Conservation (phyloP, 805 yeast genomes). For the Candida khao-thaluensis region DNA sequence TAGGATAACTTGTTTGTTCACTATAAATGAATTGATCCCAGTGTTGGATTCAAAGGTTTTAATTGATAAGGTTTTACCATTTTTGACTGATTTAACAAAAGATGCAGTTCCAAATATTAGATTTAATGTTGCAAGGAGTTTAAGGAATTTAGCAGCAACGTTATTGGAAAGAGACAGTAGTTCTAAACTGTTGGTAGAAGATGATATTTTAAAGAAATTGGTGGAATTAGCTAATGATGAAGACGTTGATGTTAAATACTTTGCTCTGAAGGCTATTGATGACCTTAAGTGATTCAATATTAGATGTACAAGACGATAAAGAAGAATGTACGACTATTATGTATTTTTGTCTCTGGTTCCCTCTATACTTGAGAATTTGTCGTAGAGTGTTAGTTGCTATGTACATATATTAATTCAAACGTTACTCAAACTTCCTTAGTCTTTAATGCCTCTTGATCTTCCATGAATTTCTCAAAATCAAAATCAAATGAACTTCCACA, state of each 20-base stretch:
- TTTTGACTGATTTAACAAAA: constrained; percentile 62
- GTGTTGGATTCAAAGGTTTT: constrained; percentile 61
- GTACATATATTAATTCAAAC: not conserved
- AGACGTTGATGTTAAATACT: constrained; percentile 89
- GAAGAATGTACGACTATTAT: constrained; percentile 3
- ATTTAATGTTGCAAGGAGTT: constrained; percentile 90
- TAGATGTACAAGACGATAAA: constrained; percentile 3
- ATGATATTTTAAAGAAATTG: constrained; percentile 62
- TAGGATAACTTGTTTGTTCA: constrained; percentile 86
- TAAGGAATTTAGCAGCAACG: constrained; percentile 58
- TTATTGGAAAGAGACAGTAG: constrained; percentile 27
- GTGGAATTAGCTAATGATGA: constrained; percentile 64
- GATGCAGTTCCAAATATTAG: constrained; percentile 95
- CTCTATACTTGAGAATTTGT: too few species aligned
- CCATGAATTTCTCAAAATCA: constrained; percentile 44
- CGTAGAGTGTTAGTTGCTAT: too few species aligned
- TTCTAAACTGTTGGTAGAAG: constrained; percentile 26
- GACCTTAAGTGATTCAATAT: constrained; percentile 5
- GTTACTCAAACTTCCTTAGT: not conserved
- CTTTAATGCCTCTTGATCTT: constrained; percentile 16
- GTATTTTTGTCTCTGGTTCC: not conserved
- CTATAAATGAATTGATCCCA: constrained; percentile 78
- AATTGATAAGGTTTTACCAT: constrained; percentile 70
- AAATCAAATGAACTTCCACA: constrained; percentile 49
- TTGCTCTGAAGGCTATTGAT: constrained; percentile 60